phyloP scores from a whole-genome alignment of 345 rosid genomes.

The Heritiera littoralis region DNA sequence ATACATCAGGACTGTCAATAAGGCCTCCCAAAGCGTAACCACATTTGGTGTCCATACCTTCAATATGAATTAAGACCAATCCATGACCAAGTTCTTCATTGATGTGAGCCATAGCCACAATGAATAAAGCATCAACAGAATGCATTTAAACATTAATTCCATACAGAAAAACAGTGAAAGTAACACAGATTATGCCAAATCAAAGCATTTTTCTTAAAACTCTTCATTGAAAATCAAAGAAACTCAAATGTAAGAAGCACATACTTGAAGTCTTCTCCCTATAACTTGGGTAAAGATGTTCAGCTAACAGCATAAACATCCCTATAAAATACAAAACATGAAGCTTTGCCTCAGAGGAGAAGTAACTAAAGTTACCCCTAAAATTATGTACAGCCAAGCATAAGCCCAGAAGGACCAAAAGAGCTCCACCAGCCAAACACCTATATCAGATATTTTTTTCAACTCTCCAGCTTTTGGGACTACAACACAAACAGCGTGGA shows the following conservation, averaged over 20 bases:
- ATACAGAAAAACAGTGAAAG: not conserved
- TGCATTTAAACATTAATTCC: slow-evolving; percentile 6
- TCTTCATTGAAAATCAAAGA: slow-evolving; percentile 15
- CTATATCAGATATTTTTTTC: slow-evolving; percentile 92
- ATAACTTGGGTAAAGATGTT: not conserved
- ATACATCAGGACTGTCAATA: slow-evolving; percentile 76
- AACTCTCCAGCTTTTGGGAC: slow-evolving; percentile 93
- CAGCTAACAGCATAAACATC: not conserved
- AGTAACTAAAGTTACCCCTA: slow-evolving; percentile 50
- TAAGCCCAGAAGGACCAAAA: slow-evolving; percentile 99
- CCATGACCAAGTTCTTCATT: slow-evolving; percentile 4
- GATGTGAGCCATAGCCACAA: slow-evolving; percentile 7
- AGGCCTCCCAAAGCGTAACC: slow-evolving; percentile 83
- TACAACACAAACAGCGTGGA: slow-evolving; percentile 91
- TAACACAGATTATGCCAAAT: not conserved
- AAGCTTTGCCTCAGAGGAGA: slow-evolving; percentile 8
- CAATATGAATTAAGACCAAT: slow-evolving; percentile 23
- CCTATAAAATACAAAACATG: slow-evolving; percentile 9
- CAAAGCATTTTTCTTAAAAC: not conserved
- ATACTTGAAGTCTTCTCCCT: not conserved
- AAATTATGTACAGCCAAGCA: slow-evolving; percentile 89
- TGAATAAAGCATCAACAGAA: not conserved
- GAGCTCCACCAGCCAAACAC: slow-evolving; percentile 94
- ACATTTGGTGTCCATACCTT: slow-evolving; percentile 95
- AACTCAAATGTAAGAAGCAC: not conserved